Percentiles rank a stretch among this genome's conserved stretches.
Evolutionary conservation across 768 basidiomycete species (phyloP).

Genomic region (Kwoniella mangroviensis): DNA sequence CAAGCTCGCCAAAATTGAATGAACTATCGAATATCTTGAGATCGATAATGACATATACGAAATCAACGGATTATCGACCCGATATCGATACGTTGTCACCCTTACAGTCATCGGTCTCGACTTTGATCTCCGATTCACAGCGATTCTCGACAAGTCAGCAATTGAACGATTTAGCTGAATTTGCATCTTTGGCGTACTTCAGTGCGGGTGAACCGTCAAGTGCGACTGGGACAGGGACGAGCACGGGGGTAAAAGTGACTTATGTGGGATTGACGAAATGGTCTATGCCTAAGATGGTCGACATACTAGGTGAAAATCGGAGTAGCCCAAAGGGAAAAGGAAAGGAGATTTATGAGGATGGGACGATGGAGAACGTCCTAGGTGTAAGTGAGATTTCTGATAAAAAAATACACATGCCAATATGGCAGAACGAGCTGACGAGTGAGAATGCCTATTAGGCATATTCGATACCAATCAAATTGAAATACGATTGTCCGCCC

Average conservation of each 20-base stretch:
- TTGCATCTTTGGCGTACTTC: slow-evolving; percentile 81
- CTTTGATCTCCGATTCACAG: slow-evolving; percentile 71
- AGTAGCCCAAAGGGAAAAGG: slow-evolving; percentile 63
- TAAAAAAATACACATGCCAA: no score
- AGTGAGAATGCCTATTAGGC: slow-evolving; percentile 62
- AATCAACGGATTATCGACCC: slow-evolving; percentile 82
- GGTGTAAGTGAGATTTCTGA: slow-evolving; percentile 65
- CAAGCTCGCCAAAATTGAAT: slow-evolving; percentile 54
- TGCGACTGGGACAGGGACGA: slow-evolving; percentile 48
- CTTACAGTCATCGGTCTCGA: slow-evolving; percentile 71
- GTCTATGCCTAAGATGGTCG: slow-evolving; percentile 79
- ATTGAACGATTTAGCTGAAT: slow-evolving; percentile 83
- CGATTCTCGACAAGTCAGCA: slow-evolving; percentile 70
- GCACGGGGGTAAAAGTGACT: slow-evolving; percentile 64
- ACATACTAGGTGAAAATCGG: slow-evolving; percentile 63
- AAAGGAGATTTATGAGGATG: slow-evolving; percentile 72
- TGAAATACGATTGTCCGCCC: slow-evolving; percentile 92
- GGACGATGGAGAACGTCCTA: slow-evolving; percentile 80
- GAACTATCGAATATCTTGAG: slow-evolving; percentile 78
- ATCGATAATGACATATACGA: slow-evolving; percentile 72
- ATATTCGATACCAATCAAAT: slow-evolving; percentile 85
- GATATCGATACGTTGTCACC: slow-evolving; percentile 76
- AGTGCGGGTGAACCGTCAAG: slow-evolving; percentile 68
- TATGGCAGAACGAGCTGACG: no score
- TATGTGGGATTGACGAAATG: slow-evolving; percentile 90